Evolutionary conservation across 768 basidiomycete species (phyloP).

Genomic region (Macrolepiota albuminosa): DNA sequence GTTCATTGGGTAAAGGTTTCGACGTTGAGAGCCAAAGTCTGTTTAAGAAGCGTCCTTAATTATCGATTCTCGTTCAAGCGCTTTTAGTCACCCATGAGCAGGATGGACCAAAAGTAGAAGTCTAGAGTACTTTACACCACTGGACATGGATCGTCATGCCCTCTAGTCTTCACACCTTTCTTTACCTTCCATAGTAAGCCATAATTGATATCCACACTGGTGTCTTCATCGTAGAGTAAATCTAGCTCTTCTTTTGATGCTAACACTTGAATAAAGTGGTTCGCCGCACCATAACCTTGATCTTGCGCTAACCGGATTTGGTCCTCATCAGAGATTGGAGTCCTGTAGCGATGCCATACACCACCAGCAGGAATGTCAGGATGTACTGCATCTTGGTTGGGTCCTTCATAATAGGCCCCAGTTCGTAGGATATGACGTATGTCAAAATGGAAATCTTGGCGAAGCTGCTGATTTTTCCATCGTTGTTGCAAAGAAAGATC

Average conservation of each 20-base stretch:
- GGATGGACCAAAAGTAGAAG: too few relatives aligned
- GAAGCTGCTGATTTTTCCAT: not conserved
- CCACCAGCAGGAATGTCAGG: not conserved
- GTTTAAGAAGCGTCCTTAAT: too few relatives aligned
- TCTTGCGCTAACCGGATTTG: not conserved
- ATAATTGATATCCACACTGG: not conserved
- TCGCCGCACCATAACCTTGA: not conserved
- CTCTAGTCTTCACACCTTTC: not conserved
- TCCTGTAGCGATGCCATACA: not conserved
- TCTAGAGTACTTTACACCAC: not conserved
- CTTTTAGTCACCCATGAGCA: too few relatives aligned
- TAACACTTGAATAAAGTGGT: not conserved
- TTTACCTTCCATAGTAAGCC: not conserved
- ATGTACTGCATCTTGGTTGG: not conserved
- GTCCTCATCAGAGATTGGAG: not conserved
- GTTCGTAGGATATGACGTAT: not conserved
- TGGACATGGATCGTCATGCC: not conserved
- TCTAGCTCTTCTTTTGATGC: not conserved
- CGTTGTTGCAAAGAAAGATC: not conserved
- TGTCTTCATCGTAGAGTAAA: not conserved
- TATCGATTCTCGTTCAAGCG: too few relatives aligned
- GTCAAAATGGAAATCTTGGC: not conserved
- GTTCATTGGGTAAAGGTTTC: too few relatives aligned
- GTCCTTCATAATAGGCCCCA: not conserved
- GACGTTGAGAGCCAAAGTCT: too few relatives aligned